These are phyloP conservation scores for Zymoseptoria crescenta DNA, from an alignment of 2,329 filamentous ascomycete species.

Conservation along the genomic window DNA sequence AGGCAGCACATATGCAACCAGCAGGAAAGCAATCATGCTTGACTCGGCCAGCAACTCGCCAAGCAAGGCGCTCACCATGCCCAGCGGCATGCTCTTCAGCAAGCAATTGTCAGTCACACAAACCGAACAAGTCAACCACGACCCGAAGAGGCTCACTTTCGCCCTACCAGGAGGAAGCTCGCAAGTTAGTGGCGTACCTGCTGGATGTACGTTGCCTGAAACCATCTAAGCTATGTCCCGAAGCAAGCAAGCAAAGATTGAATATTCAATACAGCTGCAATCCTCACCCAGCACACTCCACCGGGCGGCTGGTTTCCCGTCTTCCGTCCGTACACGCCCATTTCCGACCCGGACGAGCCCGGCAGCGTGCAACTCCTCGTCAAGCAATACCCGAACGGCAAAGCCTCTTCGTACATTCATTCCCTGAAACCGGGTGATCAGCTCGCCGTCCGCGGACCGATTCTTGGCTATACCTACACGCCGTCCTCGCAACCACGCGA, in stretches of 20 bases:
- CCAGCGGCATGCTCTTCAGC: constrained; percentile 28
- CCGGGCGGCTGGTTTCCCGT: constrained; percentile 51
- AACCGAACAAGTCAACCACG: constrained; percentile 29
- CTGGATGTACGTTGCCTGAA: constrained; percentile 20
- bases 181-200: constrained; percentile 25
- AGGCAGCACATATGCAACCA: neutral
- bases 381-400: constrained; percentile 60
- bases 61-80: constrained; percentile 22
- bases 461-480: constrained; percentile 34
- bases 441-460: constrained; percentile 49
- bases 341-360: constrained; percentile 48
- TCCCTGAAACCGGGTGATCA: constrained; percentile 54
- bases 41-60: constrained; percentile 23
- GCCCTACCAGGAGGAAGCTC: constrained; percentile 22
- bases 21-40: constrained; percentile 10
- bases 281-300: constrained; percentile 53
- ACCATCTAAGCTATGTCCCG: no score
- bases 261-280: constrained; percentile 37
- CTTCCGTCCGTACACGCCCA: constrained; percentile 59
- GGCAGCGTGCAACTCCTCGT: constrained; percentile 58
- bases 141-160: constrained; percentile 28
- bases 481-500: constrained; percentile 14
- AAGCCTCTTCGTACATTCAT: constrained; percentile 59
- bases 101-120: constrained; percentile 23
- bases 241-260: neutral